Evolutionary conservation across 163 green algal genomes (phyloP), one percentile per base, ranked within the genome.

Genomic region (Chlorella variabilis): DNA sequence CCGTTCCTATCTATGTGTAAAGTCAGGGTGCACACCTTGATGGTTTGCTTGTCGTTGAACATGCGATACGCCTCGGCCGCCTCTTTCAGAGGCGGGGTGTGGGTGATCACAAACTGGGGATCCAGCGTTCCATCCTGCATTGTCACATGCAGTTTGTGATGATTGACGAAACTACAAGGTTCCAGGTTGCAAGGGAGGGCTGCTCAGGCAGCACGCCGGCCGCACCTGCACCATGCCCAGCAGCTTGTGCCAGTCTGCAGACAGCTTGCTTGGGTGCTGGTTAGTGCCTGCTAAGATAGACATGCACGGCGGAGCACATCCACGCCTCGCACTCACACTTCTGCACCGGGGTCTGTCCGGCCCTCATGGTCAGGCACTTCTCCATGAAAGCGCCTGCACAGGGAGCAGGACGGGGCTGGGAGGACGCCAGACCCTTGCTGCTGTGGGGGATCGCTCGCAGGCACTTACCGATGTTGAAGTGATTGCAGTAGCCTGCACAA

Each of bases 401-500:
- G n/a, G n/a, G n/a, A n/a, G n/a, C n/a, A n/a, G n/a, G n/a, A n/a
- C n/a, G n/a, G n/a, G n/a, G n/a, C n/a, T n/a, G n/a, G n/a, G n/a
- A n/a, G n/a, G n/a, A n/a, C n/a, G n/a, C n/a, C n/a, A n/a, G n/a
- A n/a, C n/a, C n/a, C n/a, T n/a, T n/a, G n/a, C n/a, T n/a, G n/a
- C n/a, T n/a, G n/a, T n/a, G n/a, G n/a, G n/a, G n/a, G n/a, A n/a
- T n/a, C n/a, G n/a, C n/a, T n/a, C n/a, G n/a, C 36, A 96, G 84
- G 5, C 87, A 83, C 90, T 95, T 95, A 85, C 87, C 88, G 58
- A 96, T 92, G 86, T 94, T 93, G 74, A 94, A 91, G 70, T 90
- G 86, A 86, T 96, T 96, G 80, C 51, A 82, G 68, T 81, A 89
- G 34, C 86, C 91, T 49, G 83, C 81, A 65, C 92, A 5, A 20